phyloP scores from a whole-genome alignment of 495 filamentous ascomycete species.

The Neurospora sp. region DNA sequence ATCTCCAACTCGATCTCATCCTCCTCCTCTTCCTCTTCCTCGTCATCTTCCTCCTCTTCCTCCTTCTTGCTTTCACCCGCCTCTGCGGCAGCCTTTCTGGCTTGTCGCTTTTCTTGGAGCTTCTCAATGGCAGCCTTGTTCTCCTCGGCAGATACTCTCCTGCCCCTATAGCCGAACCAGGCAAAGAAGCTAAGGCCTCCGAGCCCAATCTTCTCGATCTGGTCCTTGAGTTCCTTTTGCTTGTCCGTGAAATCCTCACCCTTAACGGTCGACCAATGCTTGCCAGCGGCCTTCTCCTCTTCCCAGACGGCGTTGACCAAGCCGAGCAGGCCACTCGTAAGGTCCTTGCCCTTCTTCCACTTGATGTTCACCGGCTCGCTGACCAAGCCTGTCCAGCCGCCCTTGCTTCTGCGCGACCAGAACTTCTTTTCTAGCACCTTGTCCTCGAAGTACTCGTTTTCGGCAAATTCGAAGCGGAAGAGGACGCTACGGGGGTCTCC shows the following conservation, averaged over 20 bases:
- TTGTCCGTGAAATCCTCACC: conserved; percentile 40
- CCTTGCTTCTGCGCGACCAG: conserved; percentile 59
- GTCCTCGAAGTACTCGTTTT: conserved; percentile 70
- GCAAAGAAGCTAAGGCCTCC: conserved; percentile 70
- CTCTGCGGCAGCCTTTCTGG: conserved; percentile 46
- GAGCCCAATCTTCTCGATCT: conserved; percentile 46
- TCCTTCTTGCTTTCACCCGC: conserved; percentile 39
- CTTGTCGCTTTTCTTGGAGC: conserved; percentile 48
- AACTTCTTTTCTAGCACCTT: conserved; percentile 77
- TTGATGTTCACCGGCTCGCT: conserved; percentile 76
- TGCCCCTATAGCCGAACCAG: conserved; percentile 70
- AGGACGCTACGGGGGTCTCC: conserved; percentile 56
- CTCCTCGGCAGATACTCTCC: conserved; percentile 59
- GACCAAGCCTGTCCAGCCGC: conserved; percentile 62
- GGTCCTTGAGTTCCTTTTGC: conserved; percentile 39
- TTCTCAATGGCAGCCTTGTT: conserved; percentile 46
- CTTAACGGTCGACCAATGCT: conserved; percentile 14
- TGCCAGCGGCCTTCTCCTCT: conserved; percentile 44
- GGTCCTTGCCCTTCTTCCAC: conserved; percentile 79
- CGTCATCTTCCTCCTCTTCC: conserved; percentile 43
- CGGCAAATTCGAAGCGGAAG: conserved; percentile 50
- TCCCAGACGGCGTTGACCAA: conserved; percentile 58
- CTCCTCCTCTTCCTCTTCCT: conserved; percentile 43
- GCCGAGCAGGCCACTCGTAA: conserved; percentile 69
- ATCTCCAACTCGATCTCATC: conserved; percentile 56